Base-by-base conservation (phyloP, 2,329 filamentous ascomycete genomes). In the Lecanosticta acicola region DNA sequence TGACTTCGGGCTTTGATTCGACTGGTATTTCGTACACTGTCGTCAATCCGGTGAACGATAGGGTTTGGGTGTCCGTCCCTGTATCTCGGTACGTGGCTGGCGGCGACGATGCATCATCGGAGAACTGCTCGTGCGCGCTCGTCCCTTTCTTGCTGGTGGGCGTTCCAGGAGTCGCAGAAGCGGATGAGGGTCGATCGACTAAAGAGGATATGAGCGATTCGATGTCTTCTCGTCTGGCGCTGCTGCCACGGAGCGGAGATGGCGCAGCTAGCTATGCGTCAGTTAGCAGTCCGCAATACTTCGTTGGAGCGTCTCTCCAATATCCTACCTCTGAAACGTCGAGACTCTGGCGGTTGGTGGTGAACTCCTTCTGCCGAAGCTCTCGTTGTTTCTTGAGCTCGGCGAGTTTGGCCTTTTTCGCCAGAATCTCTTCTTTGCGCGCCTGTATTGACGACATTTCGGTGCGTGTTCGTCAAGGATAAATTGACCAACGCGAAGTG, bases 321-420 rank as follows among this genome's bases (percentile, higher is more conserved):
- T 29, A 43, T 43, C 55, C 59, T 77, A 94, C 88, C 72, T 94
- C 88, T 66, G 77, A 78, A 41, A 79, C 71, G 63, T 80, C 78
- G 49, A 82, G 73, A 65, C 81, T 85, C 61, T 83, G 78, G 57
- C 88, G 80, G 57, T 75, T 81, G 52, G 78, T 78, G 49, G 76
- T 80, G 59, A 86, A 81, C 65, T 94, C 87, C 64, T 79, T 86
- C 54, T 87, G 80, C 49, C 90, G 80, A 59, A 91, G 73, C 67
- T 94, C 89, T 59, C 93, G 81, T 71, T 96, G 89, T 52, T 87
- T 81, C 73, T 95, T 96, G 56, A 98, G 79, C 77, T 97, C 93
- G 40, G 87, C 90, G 61, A 98, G 87, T 76, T 93, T 96, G 53
- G 90, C 91, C 75, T 87, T 91, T 74, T 98, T 98, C 58, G 89